Conservation (phyloP, 371 early-diverging fungal species). For the Rhizomucor miehei region DNA sequence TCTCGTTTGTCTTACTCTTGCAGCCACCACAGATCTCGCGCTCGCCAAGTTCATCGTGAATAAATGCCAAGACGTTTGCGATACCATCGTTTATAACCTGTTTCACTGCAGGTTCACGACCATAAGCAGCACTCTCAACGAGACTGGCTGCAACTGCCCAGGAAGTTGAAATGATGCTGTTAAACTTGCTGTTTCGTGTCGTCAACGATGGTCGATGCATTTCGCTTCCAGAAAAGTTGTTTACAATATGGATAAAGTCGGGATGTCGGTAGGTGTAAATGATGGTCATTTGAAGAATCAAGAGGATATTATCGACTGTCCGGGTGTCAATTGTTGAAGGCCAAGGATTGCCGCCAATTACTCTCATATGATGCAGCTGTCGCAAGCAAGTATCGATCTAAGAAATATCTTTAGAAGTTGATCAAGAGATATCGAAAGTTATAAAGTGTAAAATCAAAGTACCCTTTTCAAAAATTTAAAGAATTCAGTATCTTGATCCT, state of each 20-base stretch:
- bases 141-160: constrained; percentile 35
- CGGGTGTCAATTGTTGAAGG: constrained; percentile 4
- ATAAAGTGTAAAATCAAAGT: neutral
- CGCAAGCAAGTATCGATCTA: constrained; percentile 17
- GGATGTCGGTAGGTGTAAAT: constrained; percentile 44
- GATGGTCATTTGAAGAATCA: constrained; percentile 25
- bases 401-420: neutral
- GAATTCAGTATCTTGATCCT: constrained; percentile 28
- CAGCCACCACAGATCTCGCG: constrained; percentile 60
- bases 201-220: constrained; percentile 32
- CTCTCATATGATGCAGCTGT: constrained; percentile 3
- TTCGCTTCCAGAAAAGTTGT: constrained; percentile 29
- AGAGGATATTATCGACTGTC: constrained; percentile 6
- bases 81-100: constrained; percentile 7
- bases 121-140: constrained; percentile 2
- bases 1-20: constrained; percentile 46
- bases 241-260: constrained; percentile 46
- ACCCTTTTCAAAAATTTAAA: constrained; percentile 19
- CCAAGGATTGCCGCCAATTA: neutral
- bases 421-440: no score
- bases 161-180: constrained; percentile 21
- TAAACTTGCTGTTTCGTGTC: constrained; percentile 30
- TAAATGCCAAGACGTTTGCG: constrained; percentile 44
- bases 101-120: neutral
- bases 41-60: constrained; percentile 66